Evolutionary conservation across 139 green algal species (phyloP), one percentile per base, ranked within the genome.

Genomic region (Gonium pectorale): DNA sequence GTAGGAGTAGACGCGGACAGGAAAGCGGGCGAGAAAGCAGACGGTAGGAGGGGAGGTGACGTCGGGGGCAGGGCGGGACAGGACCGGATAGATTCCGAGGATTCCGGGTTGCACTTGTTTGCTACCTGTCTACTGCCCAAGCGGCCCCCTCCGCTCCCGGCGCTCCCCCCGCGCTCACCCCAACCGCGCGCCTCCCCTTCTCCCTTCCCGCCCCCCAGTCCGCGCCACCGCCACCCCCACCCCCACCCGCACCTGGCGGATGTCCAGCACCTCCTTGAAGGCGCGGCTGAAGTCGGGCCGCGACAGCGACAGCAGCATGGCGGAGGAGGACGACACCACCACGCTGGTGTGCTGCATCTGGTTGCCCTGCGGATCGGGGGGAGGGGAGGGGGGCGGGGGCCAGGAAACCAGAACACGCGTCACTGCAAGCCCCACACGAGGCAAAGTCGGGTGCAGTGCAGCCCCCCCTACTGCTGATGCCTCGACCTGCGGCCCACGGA

Each of bases 201-300:
- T 6, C 60, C 27, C 60, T 41, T n/a, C 27, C 29, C 11, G 60
- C 60, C 29, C 63, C 27, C 19, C 33, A 8, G 33, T 38, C 19
- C 35, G 33, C 63, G 19, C 5, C 40, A 52, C 4, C 67, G 6
- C 26, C 38, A 49, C 27, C 17, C 49, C 19, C 33, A 33, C 33
- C 71, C 31, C 11, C 22, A 13, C 43, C 29, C 75, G 8, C 62
- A 83, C 77, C 77, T 84, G 78, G 43, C 78, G 78, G 31, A 84
- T 84, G 43, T 84, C 78, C 27, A 84, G 78, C 41, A 84, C 78
- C 44, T 84, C 78, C 78, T 84, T 84, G 78, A 84, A 84, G 5
- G 78, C 78, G 8, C 78, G 43, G 17, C 44, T 75, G 78, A 84
- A 84, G 62, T 84, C 63, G 31, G 78, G 78, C 0, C 62, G 62